A percentile compares a stretch with the other conserved stretches of the same genome.
These are phyloP conservation scores for Erythrobasidium hasegawianum DNA, from an alignment of 1,284 basidiomycete genomes.

Conservation along the genomic window DNA sequence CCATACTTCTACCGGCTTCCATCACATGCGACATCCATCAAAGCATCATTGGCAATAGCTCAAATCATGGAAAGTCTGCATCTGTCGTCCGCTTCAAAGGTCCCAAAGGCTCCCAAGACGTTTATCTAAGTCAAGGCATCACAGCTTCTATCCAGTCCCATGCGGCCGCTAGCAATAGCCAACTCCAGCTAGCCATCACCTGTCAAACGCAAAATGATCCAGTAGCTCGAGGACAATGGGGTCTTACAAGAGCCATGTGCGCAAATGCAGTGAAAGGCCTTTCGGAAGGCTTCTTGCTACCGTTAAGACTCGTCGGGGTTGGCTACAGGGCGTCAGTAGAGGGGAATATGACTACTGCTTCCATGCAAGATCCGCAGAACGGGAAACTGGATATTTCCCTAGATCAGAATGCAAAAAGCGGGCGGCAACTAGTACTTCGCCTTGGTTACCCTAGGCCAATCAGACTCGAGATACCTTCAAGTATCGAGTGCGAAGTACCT, in stretches of 20 bases:
- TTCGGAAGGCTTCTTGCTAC: slow-evolving; percentile 76
- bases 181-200: slow-evolving; percentile 49
- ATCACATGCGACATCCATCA: too few relatives aligned
- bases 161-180: neutral
- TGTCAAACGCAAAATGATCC: slow-evolving; percentile 64
- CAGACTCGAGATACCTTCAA: slow-evolving; percentile 67
- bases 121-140: slow-evolving; percentile 1
- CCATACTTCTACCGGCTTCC: too few relatives aligned
- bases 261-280: slow-evolving; percentile 86
- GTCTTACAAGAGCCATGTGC: slow-evolving; percentile 82
- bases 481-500: slow-evolving; percentile 61
- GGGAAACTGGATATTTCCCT: neutral
- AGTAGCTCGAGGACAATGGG: slow-evolving; percentile 87
- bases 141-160: neutral
- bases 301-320: slow-evolving; percentile 86
- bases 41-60: neutral
- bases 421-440: slow-evolving; percentile 55
- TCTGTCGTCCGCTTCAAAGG: slow-evolving; percentile 9
- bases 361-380: neutral
- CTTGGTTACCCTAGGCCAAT: slow-evolving; percentile 75
- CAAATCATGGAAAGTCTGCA: neutral
- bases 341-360: slow-evolving; percentile 50
- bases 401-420: neutral
- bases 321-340: slow-evolving; percentile 88
- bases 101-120: slow-evolving; percentile 3